Conservation (phyloP, 352 stramenopile genomes). For the Phytophthora crassamura region DNA sequence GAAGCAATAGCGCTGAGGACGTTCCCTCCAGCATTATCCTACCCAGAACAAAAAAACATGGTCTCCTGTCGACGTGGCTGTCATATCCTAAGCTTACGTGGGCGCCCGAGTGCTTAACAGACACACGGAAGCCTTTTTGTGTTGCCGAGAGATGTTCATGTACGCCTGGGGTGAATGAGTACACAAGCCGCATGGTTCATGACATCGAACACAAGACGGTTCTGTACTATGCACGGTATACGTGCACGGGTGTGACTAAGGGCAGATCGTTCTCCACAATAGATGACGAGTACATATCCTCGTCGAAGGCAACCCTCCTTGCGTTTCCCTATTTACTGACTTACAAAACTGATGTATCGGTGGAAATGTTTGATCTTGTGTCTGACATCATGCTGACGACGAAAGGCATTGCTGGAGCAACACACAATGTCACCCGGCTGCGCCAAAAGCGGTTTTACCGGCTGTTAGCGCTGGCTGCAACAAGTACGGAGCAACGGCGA, state of each 20-base stretch:
- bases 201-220: constrained; percentile 11
- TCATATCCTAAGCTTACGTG: background rate
- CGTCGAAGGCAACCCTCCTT: background rate
- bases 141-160: background rate
- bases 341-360: constrained; percentile 1
- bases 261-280: background rate
- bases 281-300: constrained; percentile 5
- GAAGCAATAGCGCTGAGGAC: no score
- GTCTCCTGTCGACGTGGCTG: no score
- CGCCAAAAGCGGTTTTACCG: constrained; percentile 1
- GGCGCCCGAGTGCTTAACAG: background rate
- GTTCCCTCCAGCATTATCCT: no score
- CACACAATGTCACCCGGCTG: background rate
- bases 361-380: constrained; percentile 9
- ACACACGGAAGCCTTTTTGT: background rate
- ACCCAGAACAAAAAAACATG: no score
- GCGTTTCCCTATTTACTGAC: constrained; percentile 8
- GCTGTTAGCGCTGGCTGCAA: background rate
- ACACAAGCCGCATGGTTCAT: background rate
- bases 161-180: no score
- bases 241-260: constrained; percentile 1
- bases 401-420: constrained; percentile 1
- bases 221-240: constrained; percentile 6
- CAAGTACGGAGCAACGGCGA: background rate
- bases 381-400: constrained; percentile 16